Base-by-base conservation (phyloP, 1,284 basidiomycete species). In the Leccinum solheimii region DNA sequence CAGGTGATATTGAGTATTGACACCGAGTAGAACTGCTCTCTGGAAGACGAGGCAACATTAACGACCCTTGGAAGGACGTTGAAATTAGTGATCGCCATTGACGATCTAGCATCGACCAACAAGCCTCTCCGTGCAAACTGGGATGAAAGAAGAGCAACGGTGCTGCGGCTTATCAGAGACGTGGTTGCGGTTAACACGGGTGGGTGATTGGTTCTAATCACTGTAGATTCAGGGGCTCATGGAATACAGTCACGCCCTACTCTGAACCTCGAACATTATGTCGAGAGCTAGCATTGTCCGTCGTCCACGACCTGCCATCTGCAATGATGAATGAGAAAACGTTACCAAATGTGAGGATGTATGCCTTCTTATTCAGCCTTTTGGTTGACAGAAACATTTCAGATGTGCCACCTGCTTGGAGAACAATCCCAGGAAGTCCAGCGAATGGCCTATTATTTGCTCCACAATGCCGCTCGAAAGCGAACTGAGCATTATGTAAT, bases 401-500 rank as follows among this genome's bases (percentile, higher is more conserved):
- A 94, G 90, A 90, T 94, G 83, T 86, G 86, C 57, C 88, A 91
- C 69, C 78, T 94, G 14, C 76, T 94, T 16, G 78, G 77, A n/a
- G 88, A 92, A 67, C 75, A 83, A 1, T 91, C 88, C 0, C 69
- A 79, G 5, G 80, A 83, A 26, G 87, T 92, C 1, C 90, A 91
- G 66, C 84, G 84, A 67, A 86, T 88, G 78, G 83, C 87, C 0
- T 92, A 92, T 71, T 78, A 81, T 52, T 78, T 95, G 5, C 78
- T 94, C 19, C 81, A 80, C 50, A 78, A 78, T 40, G 86, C 89
- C 5, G 86, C 91, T 9, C 78, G 79, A 68, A 86, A 86, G 69
- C 82, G 85, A 50, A 94, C 92, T 0, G 90, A 93, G 62, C 76
- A 90, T 61, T 80, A 95, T 50, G 92, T 96, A 19, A 83, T 97